Evolutionary conservation across 345 rosid genomes (phyloP).

Genomic region (Brassica carinata): DNA sequence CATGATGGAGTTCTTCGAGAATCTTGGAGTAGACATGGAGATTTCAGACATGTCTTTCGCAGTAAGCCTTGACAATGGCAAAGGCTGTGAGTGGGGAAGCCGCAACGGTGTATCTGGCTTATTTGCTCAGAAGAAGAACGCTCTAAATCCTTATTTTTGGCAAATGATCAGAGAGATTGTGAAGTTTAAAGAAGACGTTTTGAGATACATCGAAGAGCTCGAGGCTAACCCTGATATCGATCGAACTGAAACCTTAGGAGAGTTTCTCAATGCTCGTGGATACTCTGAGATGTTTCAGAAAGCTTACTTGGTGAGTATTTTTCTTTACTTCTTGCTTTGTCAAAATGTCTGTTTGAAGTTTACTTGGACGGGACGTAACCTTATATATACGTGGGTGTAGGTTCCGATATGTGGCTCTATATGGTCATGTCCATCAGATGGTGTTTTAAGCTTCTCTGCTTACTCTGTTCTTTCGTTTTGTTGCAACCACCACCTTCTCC

Average conservation of each 20-base stretch:
- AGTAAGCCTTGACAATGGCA: slow-evolving; percentile 73
- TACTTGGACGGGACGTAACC: slow-evolving; percentile 15
- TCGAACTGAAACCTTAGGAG: slow-evolving; percentile 71
- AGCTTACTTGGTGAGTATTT: slow-evolving; percentile 74
- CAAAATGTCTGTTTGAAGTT: not conserved
- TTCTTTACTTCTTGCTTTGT: not conserved
- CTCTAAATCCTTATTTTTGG: slow-evolving; percentile 73
- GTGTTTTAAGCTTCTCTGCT: slow-evolving; percentile 79
- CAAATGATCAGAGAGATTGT: slow-evolving; percentile 72
- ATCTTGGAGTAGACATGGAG: slow-evolving; percentile 80
- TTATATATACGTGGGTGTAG: slow-evolving; percentile 37
- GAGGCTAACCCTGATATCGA: slow-evolving; percentile 64
- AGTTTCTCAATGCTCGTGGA: slow-evolving; percentile 61
- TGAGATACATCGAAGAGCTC: slow-evolving; percentile 67
- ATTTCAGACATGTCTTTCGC: slow-evolving; percentile 83
- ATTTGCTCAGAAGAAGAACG: slow-evolving; percentile 75
- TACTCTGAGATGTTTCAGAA: slow-evolving; percentile 80
- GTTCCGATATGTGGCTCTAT: slow-evolving; percentile 87
- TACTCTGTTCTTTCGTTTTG: slow-evolving; percentile 84
- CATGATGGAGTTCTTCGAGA: slow-evolving; percentile 89
- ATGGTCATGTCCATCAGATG: slow-evolving; percentile 84
- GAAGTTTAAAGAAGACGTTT: slow-evolving; percentile 69
- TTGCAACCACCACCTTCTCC: slow-evolving; percentile 84
- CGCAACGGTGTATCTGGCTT: slow-evolving; percentile 68
- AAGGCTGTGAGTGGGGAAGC: slow-evolving; percentile 93